Conservation (phyloP, 2,329 filamentous ascomycete genomes). For the Alternaria sp. region DNA sequence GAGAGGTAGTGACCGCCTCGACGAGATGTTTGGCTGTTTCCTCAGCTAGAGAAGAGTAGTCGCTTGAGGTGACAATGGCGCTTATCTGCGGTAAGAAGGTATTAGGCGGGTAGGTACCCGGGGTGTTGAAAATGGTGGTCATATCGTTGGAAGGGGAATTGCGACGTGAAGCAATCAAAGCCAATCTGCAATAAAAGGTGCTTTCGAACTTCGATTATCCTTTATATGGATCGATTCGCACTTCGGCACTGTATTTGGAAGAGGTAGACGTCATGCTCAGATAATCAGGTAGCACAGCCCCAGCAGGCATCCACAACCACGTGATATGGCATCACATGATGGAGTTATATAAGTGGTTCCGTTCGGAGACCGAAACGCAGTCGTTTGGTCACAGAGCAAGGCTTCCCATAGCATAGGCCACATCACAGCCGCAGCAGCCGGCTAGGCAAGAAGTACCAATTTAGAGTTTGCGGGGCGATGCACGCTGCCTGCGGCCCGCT, state of each 20-base stretch:
- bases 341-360: rapidly evolving
- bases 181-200: background rate
- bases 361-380: background rate
- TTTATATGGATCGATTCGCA: background rate
- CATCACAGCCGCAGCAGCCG: background rate
- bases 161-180: background rate
- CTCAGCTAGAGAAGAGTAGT: background rate
- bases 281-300: background rate
- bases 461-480: background rate
- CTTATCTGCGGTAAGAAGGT: background rate
- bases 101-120: background rate
- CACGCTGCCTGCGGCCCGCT: background rate
- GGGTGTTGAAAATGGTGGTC: background rate
- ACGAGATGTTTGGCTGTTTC: background rate
- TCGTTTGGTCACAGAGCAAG: background rate
- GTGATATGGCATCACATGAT: background rate
- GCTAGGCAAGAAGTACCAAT: background rate
- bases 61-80: background rate
- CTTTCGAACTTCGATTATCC: no score
- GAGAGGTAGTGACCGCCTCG: background rate
- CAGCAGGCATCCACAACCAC: background rate
- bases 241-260: background rate
- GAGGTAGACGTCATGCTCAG: background rate
- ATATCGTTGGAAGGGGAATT: background rate
- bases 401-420: background rate